Base-by-base conservation (phyloP, 2,329 filamentous ascomycete species). In the Fusarium transvaalense region DNA sequence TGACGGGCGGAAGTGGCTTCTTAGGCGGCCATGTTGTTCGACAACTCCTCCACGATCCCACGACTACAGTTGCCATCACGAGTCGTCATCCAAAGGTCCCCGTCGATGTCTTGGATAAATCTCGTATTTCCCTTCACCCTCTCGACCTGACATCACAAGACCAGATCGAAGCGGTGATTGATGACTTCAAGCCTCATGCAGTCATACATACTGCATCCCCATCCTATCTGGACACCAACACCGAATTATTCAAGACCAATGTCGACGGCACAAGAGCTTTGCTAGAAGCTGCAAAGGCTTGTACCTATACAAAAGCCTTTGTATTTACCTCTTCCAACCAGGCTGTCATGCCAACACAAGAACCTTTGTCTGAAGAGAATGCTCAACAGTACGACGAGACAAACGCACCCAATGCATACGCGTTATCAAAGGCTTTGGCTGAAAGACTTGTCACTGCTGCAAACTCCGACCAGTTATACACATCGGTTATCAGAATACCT, bases 1-100 rank as follows among this genome's bases (percentile, higher is more conserved):
- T 52, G 14, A 60, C 58, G 0, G 58, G 58, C 0, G 58, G 58
- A 32, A 60, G 55, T 7, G 58, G 58, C 1, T 61, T 61, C 14
- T 13, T 60, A 1, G 58, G 58, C 8, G 58, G 55, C 4, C 37
- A 61, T 5, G 14, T 61, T n/a, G 43, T 52, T 4, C 43, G 57
- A 3, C 43, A 60, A 19, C 58, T 60, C 0, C 43, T 61, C 0
- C 1, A 29, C 0, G 19, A 45, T 19, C 4, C 17, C 2, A 3
- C 2, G 2, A 34, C 35, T 7, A 17, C 19, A 2, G 37, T 60
- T 0, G 55, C 32, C 19, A 43, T 61, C 19, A 37, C 38, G 6
- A 61, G 55, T 10, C 58, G 58, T 3, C 38, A 45, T 15, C 55
- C 58, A 7, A 52, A 45, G 7, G 10, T 34, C 2, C 55, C 58